Conservation (phyloP, 768 basidiomycete genomes). For the Boletus barrowsii region DNA sequence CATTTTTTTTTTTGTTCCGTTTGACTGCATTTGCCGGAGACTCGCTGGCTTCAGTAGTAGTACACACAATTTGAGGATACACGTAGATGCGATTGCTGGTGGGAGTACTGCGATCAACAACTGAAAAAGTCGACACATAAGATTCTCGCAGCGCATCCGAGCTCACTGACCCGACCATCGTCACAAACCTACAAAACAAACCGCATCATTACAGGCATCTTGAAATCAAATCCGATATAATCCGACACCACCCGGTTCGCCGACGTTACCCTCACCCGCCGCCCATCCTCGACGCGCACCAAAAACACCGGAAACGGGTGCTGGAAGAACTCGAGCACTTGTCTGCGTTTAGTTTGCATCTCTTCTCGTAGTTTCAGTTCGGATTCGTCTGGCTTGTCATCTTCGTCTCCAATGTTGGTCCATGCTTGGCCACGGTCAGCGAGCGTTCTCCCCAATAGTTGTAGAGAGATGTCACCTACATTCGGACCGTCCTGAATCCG, state of each 20-base stretch:
- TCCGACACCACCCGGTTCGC: slow-evolving; percentile 5
- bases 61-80: no score
- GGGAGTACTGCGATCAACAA: no score
- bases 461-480: slow-evolving; percentile 1
- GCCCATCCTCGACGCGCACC: slow-evolving; percentile 11
- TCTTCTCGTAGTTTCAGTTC: slow-evolving; percentile 9
- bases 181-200: slow-evolving; percentile 7
- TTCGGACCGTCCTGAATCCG: neutral
- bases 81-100: no score
- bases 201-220: slow-evolving; percentile 16
- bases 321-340: slow-evolving; percentile 17
- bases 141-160: no score
- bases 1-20: no score
- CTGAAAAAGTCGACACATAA: no score
- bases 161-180: no score
- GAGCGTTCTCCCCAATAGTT: neutral
- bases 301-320: slow-evolving; percentile 16
- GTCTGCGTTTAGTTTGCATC: slow-evolving; percentile 15
- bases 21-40: no score
- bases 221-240: slow-evolving; percentile 17
- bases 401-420: neutral
- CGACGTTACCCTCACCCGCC: slow-evolving; percentile 18
- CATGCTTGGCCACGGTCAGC: neutral
- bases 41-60: no score
- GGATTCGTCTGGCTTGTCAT: neutral